Evolutionary conservation across 352 stramenopile species (phyloP).

Genomic region (Pythium phragmiticola): DNA sequence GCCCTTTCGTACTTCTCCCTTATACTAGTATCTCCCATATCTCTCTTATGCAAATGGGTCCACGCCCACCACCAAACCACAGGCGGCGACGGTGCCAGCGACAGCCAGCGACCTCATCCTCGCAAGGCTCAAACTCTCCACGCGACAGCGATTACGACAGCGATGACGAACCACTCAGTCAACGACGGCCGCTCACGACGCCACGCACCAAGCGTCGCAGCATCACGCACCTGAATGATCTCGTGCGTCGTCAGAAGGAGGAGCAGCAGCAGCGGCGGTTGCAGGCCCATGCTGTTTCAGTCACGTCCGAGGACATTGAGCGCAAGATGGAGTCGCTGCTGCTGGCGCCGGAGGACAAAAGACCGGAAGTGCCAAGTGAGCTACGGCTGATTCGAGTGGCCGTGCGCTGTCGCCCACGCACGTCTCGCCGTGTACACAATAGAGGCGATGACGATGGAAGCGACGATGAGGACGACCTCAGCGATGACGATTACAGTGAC

Average conservation of each 20-base stretch:
- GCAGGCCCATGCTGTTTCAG: neutral
- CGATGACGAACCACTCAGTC: neutral
- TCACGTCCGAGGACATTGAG: constrained; percentile 3
- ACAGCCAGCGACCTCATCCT: neutral
- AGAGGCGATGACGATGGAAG: neutral
- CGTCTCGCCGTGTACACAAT: constrained; percentile 17
- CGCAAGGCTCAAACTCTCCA: neutral
- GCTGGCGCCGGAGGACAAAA: neutral
- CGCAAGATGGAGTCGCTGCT: constrained; percentile 19
- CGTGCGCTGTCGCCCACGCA: constrained; percentile 50
- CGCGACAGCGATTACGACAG: neutral
- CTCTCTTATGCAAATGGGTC: neutral
- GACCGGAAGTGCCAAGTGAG: neutral
- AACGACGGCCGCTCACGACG: constrained; percentile 4
- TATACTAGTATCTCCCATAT: neutral
- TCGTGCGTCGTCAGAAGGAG: constrained; percentile 21
- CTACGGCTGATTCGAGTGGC: constrained; percentile 46
- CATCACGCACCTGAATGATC: constrained; percentile 24
- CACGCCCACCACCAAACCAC: constrained; percentile 1
- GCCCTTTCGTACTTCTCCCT: neutral
- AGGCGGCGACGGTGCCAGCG: constrained; percentile 2
- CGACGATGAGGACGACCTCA: neutral
- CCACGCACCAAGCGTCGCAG: constrained; percentile 24
- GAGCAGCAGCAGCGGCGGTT: neutral
- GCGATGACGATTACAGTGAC: neutral